Conservation (phyloP, 2,329 filamentous ascomycete species). For the Penicillium verrucosum region DNA sequence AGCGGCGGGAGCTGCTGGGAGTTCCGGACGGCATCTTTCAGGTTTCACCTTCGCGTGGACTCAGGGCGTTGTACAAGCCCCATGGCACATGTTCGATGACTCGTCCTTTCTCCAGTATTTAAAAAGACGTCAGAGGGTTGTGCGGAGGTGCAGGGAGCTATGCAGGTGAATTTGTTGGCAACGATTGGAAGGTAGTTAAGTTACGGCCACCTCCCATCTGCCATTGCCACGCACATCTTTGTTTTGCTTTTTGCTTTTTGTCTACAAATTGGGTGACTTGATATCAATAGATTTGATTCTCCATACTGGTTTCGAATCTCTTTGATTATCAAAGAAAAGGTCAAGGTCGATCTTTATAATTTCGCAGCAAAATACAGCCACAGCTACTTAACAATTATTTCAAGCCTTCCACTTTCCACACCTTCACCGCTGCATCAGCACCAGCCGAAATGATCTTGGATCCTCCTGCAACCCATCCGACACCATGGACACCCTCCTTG, state of each 20-base stretch:
- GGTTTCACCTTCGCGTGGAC: slow-evolving; percentile 13
- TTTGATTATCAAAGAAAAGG: not conserved
- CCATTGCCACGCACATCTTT: slow-evolving; percentile 14
- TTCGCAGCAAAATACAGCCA: not conserved
- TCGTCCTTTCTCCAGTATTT: slow-evolving; percentile 1
- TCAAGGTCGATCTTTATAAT: not conserved
- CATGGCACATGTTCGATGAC: not conserved
- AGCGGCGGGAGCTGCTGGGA: slow-evolving; percentile 33
- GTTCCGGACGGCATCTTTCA: slow-evolving; percentile 29
- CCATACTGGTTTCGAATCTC: not conserved
- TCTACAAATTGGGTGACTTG: not conserved
- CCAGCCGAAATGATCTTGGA: slow-evolving; percentile 73
- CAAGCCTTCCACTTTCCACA: slow-evolving; percentile 69
- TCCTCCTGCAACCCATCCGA: slow-evolving; percentile 70
- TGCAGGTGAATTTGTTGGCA: slow-evolving; percentile 8
- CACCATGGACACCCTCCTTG: slow-evolving; percentile 90
- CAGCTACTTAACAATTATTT: slow-evolving; percentile 20
- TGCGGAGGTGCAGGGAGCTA: slow-evolving; percentile 6
- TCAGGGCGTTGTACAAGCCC: slow-evolving; percentile 10
- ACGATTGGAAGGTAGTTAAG: slow-evolving; percentile 1
- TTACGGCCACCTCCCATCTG: slow-evolving; percentile 11
- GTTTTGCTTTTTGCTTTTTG: not conserved
- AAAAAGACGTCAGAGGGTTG: not conserved
- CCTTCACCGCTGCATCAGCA: slow-evolving; percentile 84
- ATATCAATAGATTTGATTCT: not conserved